Base-by-base conservation (phyloP, 2,329 filamentous ascomycete species). In the Exophiala spinifera region DNA sequence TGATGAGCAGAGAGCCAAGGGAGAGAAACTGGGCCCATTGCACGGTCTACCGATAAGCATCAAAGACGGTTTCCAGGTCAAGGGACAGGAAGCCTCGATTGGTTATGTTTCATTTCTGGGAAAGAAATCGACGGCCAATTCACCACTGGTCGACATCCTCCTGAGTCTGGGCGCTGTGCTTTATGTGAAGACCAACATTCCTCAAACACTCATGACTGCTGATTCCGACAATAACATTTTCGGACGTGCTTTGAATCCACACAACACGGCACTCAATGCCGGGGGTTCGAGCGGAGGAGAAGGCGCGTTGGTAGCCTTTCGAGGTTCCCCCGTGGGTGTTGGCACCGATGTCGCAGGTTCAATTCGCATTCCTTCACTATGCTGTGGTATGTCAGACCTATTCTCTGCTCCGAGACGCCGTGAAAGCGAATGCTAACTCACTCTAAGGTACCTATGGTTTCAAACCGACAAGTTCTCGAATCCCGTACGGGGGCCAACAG, bases 151-250 rank as follows among this genome's bases (percentile, higher is more conserved):
- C 13, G 59, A 64, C 11, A 60, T 75, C 20, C 63, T 81, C 11
- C 66, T 77, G 2, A 63, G 64, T 13, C 68, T 72, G 3, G 78
- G 78, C 4, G 78, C 79, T 1, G 57, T 64, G 2, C 49, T 55
- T 33, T 61, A 55, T 51, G 73, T 81, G 64, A 80, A 82, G 65
- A 82, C 79, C 3, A 81, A 81, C 55, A 66, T 82, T 1, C 79
- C 80, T 2, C 76, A 79, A 56, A 80, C 77, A 0, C 71, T 82
- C 59, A 76, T 79, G 75, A 67, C 67, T 1, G 64, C 63, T 13
- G 72, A 75, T 31, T 70, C 68, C 1, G 56, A 70, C 11, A 75
- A 75, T 51, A 74, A 75, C 60, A 62, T 76, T 11, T 73, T 74
- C 37, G 72, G 73, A 2, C 64, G 72, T 10, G 71, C 69, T 1